Evolutionary conservation across 2,329 filamentous ascomycete species (phyloP).

Genomic region (Pseudogymnoascus destructans): DNA sequence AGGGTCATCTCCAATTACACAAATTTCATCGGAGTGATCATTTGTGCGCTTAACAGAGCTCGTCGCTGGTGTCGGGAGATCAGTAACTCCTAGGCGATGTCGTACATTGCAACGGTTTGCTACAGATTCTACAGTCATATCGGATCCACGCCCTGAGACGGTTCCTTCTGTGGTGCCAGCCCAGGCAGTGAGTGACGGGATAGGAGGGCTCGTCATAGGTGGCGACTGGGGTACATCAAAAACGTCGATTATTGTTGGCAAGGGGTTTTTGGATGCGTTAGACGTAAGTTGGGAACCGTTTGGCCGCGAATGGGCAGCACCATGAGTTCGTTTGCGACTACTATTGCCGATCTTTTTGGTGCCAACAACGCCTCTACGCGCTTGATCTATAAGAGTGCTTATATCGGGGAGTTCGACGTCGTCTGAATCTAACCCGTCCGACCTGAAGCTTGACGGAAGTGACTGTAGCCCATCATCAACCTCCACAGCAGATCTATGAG

Average conservation of each 20-base stretch:
- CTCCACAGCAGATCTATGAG: not conserved
- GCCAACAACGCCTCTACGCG: not conserved
- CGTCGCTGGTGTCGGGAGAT: conserved; percentile 23
- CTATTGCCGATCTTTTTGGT: not conserved
- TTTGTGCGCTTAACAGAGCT: conserved; percentile 17
- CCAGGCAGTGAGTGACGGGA: conserved; percentile 8
- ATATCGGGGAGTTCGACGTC: conserved; percentile 25
- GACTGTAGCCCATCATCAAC: not conserved
- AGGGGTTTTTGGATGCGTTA: not conserved
- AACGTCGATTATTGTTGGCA: conserved; percentile 15
- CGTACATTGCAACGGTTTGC: not conserved
- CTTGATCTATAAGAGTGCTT: not conserved
- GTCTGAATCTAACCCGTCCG: conserved; percentile 12
- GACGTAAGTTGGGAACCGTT: not conserved
- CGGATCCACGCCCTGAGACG: not conserved
- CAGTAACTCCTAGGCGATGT: not conserved
- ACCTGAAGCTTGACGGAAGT: conserved; percentile 1
- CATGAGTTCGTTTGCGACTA: not conserved
- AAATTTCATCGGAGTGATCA: not conserved
- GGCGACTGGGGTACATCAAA: conserved; percentile 31
- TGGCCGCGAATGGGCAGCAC: not conserved
- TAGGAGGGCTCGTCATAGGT: conserved; percentile 27
- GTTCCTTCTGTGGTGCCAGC: not conserved
- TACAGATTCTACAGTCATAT: not conserved
- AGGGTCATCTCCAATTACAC: not conserved